Evolutionary conservation across 108 stramenopile genomes (phyloP).

Genomic region (Cyclostephanos tholiformis): DNA sequence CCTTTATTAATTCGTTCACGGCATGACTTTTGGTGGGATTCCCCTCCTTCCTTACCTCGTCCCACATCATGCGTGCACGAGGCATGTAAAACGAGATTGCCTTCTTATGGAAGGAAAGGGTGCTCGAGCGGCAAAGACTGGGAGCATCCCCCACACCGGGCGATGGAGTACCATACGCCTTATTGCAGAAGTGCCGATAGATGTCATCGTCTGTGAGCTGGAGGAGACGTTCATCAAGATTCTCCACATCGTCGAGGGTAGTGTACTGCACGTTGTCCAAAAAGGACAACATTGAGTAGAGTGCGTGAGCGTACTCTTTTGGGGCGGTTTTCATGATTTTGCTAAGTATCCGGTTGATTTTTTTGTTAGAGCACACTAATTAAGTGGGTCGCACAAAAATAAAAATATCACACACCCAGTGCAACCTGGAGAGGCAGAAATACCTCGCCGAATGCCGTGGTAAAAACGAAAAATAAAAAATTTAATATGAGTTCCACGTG

Average conservation of each 20-base stretch:
- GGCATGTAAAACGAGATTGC: slow-evolving; percentile 19
- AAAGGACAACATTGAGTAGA: too few relatives aligned
- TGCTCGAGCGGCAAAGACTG: slow-evolving; percentile 1
- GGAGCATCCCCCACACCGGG: slow-evolving; percentile 5
- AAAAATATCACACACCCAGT: too few relatives aligned
- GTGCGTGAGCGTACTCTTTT: too few relatives aligned
- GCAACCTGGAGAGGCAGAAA: too few relatives aligned
- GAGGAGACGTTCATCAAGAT: not conserved
- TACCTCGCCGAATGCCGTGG: too few relatives aligned
- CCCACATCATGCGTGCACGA: not conserved
- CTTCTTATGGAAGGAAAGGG: slow-evolving; percentile 3
- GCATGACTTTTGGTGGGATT: slow-evolving; percentile 4
- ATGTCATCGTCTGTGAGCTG: slow-evolving; percentile 1
- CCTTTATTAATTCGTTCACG: slow-evolving; percentile 5
- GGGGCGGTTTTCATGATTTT: too few relatives aligned
- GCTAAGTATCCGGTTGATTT: too few relatives aligned
- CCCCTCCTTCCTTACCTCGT: not conserved
- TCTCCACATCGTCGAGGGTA: not conserved
- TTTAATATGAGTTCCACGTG: too few relatives aligned
- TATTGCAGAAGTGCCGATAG: not conserved
- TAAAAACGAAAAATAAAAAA: too few relatives aligned
- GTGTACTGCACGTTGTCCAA: not conserved
- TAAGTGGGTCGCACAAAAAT: too few relatives aligned
- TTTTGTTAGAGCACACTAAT: too few relatives aligned
- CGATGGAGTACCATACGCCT: slow-evolving; percentile 8